Evolutionary conservation across 345 rosid species (phyloP).

Genomic region (Syzygium aromaticum): DNA sequence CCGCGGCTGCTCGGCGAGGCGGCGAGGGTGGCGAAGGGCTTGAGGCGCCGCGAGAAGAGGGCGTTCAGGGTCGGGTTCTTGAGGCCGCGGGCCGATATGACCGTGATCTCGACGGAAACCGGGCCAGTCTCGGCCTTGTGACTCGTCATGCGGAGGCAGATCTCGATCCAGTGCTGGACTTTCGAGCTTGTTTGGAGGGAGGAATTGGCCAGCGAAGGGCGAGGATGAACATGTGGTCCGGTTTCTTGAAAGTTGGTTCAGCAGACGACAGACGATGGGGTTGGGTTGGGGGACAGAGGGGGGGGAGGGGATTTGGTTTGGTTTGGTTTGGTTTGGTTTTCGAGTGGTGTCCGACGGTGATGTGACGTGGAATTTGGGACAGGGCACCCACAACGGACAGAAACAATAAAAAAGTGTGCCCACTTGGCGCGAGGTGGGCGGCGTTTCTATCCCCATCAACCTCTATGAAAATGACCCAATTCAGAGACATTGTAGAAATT

Average conservation of each 20-base stretch:
- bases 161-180: background rate
- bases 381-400: background rate
- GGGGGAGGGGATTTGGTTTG: no score
- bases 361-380: background rate
- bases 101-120: slow-evolving; percentile 2
- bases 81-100: slow-evolving; percentile 13
- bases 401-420: background rate
- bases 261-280: background rate
- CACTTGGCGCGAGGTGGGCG: background rate
- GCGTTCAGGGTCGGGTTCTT: background rate
- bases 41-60: slow-evolving; percentile 4
- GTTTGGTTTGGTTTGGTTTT: background rate
- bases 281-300: no score
- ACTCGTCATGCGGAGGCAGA: background rate
- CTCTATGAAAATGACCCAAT: background rate
- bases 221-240: background rate
- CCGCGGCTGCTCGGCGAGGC: no score
- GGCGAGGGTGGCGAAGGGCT: slow-evolving; percentile 7
- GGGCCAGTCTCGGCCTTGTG: background rate
- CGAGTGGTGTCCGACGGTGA: background rate
- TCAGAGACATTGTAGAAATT: background rate
- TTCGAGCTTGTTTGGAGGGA: background rate
- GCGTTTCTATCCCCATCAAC: background rate
- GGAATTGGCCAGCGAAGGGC: background rate
- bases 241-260: background rate